These are phyloP conservation scores for Wallacemonas sp. DNA, from an alignment of 208 protist species.

Conservation along the genomic window DNA sequence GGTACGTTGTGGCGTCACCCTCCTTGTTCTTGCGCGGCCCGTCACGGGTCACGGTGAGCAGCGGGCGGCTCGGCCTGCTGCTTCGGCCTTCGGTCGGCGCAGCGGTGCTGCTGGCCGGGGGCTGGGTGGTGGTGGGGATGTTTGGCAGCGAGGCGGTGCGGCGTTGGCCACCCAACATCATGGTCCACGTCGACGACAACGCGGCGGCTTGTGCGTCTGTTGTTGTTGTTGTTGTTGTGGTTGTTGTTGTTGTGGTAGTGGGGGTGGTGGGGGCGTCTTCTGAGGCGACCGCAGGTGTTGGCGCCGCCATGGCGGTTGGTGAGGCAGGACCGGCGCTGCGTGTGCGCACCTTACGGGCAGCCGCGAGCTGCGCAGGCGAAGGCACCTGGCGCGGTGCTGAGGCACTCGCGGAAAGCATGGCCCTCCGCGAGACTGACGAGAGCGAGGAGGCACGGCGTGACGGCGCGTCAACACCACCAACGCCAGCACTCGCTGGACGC, in stretches of 20 bases:
- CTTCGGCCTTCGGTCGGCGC: too few relatives aligned
- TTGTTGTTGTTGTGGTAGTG: not conserved
- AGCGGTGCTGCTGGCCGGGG: too few relatives aligned
- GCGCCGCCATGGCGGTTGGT: too few relatives aligned
- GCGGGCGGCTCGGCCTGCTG: too few relatives aligned
- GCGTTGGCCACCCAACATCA: too few relatives aligned
- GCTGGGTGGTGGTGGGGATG: not conserved
- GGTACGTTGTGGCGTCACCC: not conserved
- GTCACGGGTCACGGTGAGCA: not conserved
- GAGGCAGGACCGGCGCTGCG: too few relatives aligned
- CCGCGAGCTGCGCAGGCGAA: slow-evolving; percentile 3
- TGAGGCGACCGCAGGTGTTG: too few relatives aligned
- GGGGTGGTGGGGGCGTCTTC: not conserved
- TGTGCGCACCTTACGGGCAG: not conserved
- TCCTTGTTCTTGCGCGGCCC: not conserved
- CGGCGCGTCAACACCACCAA: too few relatives aligned
- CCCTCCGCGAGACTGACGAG: too few relatives aligned
- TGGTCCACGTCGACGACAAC: not conserved
- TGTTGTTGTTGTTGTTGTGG: not conserved
- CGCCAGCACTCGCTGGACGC: too few relatives aligned
- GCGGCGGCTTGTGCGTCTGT: not conserved
- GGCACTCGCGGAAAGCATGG: not conserved
- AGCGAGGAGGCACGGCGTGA: too few relatives aligned
- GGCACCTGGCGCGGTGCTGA: not conserved
- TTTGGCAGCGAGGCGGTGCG: slow-evolving; percentile 10